phyloP scores from a whole-genome alignment of 331 rosid species.

The Rhamnella rubrinervis region DNA sequence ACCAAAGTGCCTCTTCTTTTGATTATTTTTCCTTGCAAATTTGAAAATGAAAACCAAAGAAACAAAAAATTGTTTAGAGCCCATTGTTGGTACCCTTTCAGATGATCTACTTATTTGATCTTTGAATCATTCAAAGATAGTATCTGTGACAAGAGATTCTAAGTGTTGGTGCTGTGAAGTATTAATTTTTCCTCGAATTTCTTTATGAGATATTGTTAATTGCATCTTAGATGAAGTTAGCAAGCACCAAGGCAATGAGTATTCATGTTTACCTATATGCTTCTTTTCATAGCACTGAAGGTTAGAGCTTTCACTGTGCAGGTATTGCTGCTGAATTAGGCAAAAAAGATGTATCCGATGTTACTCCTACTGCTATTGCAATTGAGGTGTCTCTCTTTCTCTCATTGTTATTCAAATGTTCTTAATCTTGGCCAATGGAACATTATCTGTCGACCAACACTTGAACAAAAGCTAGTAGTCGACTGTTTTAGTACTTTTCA shows the following conservation, averaged over 20 bases:
- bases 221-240: neutral
- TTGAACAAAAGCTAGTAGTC: neutral
- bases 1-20: neutral
- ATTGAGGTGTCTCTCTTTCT: slow-evolving; percentile 64
- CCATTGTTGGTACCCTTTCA: neutral
- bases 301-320: slow-evolving; percentile 32
- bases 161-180: no score
- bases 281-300: neutral
- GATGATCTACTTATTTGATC: no score
- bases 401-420: slow-evolving; percentile 1
- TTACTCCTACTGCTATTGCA: slow-evolving; percentile 83
- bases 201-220: neutral
- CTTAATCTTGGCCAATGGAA: neutral
- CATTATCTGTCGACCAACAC: neutral
- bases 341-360: slow-evolving; percentile 49
- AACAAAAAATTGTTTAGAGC: neutral
- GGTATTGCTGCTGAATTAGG: slow-evolving; percentile 75
- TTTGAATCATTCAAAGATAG: no score
- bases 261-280: neutral
- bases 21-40: neutral
- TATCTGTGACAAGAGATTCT: no score
- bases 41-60: neutral
- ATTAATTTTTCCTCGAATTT: neutral
- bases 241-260: no score
- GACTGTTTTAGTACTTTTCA: neutral